Conservation (phyloP, 2,329 filamentous ascomycete genomes). For the Cercospora sojina region DNA sequence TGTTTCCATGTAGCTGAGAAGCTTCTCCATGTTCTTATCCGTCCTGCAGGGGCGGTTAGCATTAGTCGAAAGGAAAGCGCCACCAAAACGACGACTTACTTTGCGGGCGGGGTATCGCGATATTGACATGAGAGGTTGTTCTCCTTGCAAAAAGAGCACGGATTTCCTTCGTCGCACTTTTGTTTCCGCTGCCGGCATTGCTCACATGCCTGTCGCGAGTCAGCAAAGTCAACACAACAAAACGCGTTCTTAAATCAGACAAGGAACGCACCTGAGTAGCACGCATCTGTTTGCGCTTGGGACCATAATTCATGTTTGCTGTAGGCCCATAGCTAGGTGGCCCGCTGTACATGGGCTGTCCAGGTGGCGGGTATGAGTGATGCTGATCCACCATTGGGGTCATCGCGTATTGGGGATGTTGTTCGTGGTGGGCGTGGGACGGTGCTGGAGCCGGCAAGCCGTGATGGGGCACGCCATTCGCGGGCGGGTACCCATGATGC, state of each 20-base stretch:
- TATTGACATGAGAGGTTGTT: slow-evolving; percentile 83
- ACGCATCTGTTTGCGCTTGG: slow-evolving; percentile 40
- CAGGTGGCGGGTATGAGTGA: slow-evolving; percentile 30
- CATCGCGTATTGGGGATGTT: slow-evolving; percentile 30
- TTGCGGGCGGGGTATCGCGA: slow-evolving; percentile 84
- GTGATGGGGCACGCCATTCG: slow-evolving; percentile 31
- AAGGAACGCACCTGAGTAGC: slow-evolving; percentile 36
- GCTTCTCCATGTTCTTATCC: slow-evolving; percentile 51
- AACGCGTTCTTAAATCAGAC: not conserved
- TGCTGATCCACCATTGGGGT: slow-evolving; percentile 35
- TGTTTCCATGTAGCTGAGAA: slow-evolving; percentile 47
- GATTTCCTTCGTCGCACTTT: slow-evolving; percentile 85
- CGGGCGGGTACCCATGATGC: slow-evolving; percentile 35
- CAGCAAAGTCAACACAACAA: slow-evolving; percentile 16
- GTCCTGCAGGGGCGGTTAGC: slow-evolving; percentile 40
- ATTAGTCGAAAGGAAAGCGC: not conserved
- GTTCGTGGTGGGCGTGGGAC: slow-evolving; percentile 30
- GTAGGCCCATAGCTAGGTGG: slow-evolving; percentile 32
- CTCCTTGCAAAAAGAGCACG: slow-evolving; percentile 82
- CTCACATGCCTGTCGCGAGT: slow-evolving; percentile 71
- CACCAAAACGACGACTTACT: slow-evolving; percentile 56
- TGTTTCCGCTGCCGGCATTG: slow-evolving; percentile 84
- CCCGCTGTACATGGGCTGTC: slow-evolving; percentile 29
- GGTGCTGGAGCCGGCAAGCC: slow-evolving; percentile 27
- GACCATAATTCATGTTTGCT: slow-evolving; percentile 27